Base-by-base conservation (phyloP, 164 flowering plant genomes). In the Akebia trifoliata region DNA sequence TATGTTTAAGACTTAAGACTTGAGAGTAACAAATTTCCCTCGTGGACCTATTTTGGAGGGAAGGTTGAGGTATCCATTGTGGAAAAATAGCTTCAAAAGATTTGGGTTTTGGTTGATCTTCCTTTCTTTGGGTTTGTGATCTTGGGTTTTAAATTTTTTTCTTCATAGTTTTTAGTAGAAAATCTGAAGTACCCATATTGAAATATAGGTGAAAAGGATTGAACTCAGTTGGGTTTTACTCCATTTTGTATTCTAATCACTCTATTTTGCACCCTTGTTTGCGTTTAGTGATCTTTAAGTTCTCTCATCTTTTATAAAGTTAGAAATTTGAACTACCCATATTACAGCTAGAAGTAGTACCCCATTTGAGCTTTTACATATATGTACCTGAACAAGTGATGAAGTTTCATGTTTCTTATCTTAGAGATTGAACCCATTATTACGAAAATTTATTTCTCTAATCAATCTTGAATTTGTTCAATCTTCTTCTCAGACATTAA, bases 121-220 rank as follows among this genome's bases (percentile, higher is more conserved):
- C 10, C 40, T 34, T 22, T 21, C 9, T 22, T 22, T 20, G 11
- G 34, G 18, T 31, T 3, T 46, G 26, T 38, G 37, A 60, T 50
- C 20, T 60, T 36, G 40, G 26, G 39, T 48, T 49, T 26, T 22
- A 9, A 14, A 20, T 39, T 35, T 9, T n/a, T n/a, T 47, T 46
- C 24, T 38, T 39, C 17, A 0, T 26, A 26, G 4, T 37, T 50
- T 52, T 7, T 11, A 40, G 38, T 15, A 22, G 31, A 20, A 22
- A 34, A 42, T 50, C 14, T 51, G 48, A 42, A 51, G 25, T 52
- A 42, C 28, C 50, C 64, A 52, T 30, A 22, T 42, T 18, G 40
- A 21, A 34, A 32, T 8, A 40, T 14, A 18, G 8, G 8, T 29
- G 3, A 40, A 52, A 42, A 28, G 35, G 6, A 31, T 42, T 21